A percentile compares a stretch with the other conserved stretches of the same genome.
These are phyloP conservation scores for Lipomyces mesembrius DNA, from an alignment of 805 yeast species.

Conservation along the genomic window DNA sequence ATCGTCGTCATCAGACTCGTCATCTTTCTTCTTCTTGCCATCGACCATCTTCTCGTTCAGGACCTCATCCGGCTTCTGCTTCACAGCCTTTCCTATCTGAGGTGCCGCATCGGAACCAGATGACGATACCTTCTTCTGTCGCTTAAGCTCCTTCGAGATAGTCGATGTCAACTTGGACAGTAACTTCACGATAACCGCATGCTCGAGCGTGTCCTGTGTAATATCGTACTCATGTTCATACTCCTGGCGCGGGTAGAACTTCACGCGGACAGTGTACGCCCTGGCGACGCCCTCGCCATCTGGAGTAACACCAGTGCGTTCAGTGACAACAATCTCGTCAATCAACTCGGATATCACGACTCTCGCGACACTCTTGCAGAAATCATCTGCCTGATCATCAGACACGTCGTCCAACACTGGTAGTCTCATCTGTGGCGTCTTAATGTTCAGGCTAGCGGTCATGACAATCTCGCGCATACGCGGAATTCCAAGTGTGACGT, in stretches of 20 bases:
- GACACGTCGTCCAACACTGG: slow-evolving; percentile 80
- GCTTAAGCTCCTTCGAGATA: slow-evolving; percentile 78
- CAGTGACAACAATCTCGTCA: slow-evolving; percentile 82
- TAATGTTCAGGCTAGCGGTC: slow-evolving; percentile 95
- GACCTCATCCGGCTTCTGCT: slow-evolving; percentile 59
- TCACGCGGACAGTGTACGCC: slow-evolving; percentile 73
- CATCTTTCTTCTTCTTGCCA: slow-evolving; percentile 34
- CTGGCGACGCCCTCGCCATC: slow-evolving; percentile 58
- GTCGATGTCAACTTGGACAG: slow-evolving; percentile 66
- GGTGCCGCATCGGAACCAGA: slow-evolving; percentile 42
- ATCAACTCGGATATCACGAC: slow-evolving; percentile 87
- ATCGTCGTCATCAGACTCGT: slow-evolving; percentile 45
- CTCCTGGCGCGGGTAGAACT: slow-evolving; percentile 75
- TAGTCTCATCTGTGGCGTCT: slow-evolving; percentile 98
- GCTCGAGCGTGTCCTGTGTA: slow-evolving; percentile 74
- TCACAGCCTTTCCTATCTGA: slow-evolving; percentile 49
- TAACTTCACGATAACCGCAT: slow-evolving; percentile 67
- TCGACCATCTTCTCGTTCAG: slow-evolving; percentile 55
- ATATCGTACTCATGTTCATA: slow-evolving; percentile 90
- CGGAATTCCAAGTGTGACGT: slow-evolving; percentile 98
- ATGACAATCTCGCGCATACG: slow-evolving; percentile 99
- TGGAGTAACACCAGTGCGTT: slow-evolving; percentile 70
- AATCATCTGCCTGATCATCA: slow-evolving; percentile 87
- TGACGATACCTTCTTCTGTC: slow-evolving; percentile 62
- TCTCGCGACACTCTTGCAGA: slow-evolving; percentile 86